These are phyloP conservation scores for Debaryomyces singareniensis DNA, from an alignment of 1,139 yeast species.

Conservation along the genomic window DNA sequence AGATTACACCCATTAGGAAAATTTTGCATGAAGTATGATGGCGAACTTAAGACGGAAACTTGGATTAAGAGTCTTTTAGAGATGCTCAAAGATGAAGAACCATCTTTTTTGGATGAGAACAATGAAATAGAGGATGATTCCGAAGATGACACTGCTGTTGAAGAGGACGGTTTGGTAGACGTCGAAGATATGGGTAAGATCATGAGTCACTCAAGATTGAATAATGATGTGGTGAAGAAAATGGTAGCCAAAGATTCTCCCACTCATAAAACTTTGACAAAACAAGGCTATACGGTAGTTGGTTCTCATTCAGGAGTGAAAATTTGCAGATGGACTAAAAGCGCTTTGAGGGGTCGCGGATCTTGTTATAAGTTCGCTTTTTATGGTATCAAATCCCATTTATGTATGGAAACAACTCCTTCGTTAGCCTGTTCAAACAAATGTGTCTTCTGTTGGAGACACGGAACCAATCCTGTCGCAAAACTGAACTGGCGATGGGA, in stretches of 20 bases:
- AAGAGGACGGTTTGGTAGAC: slow-evolving; percentile 52
- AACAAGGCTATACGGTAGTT: slow-evolving; percentile 88
- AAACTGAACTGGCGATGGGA: slow-evolving; percentile 94
- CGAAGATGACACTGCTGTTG: slow-evolving; percentile 29
- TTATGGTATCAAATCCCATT: slow-evolving; percentile 82
- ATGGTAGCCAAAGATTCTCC: slow-evolving; percentile 93
- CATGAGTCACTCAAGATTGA: slow-evolving; percentile 29
- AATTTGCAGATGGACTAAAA: slow-evolving; percentile 94
- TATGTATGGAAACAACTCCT: slow-evolving; percentile 96
- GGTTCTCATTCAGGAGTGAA: slow-evolving; percentile 96
- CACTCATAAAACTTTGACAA: slow-evolving; percentile 79
- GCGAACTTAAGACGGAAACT: slow-evolving; percentile 53
- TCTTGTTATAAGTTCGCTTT: slow-evolving; percentile 91
- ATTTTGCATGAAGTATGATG: slow-evolving; percentile 71
- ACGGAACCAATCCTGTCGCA: slow-evolving; percentile 95
- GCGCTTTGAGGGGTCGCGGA: slow-evolving; percentile 90
- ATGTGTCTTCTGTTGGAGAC: slow-evolving; percentile 97
- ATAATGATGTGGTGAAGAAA: slow-evolving; percentile 43
- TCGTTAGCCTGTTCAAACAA: slow-evolving; percentile 89
- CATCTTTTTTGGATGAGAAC: slow-evolving; percentile 43
- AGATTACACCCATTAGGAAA: slow-evolving; percentile 82
- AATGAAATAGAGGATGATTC: slow-evolving; percentile 34
- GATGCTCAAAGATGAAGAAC: slow-evolving; percentile 62
- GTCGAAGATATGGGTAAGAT: slow-evolving; percentile 81
- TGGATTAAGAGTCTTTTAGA: slow-evolving; percentile 62